Percentiles rank a stretch among this genome's conserved stretches.
Evolutionary conservation across 179 eudicot species (phyloP).

Genomic region (Vitellaria paradoxa): DNA sequence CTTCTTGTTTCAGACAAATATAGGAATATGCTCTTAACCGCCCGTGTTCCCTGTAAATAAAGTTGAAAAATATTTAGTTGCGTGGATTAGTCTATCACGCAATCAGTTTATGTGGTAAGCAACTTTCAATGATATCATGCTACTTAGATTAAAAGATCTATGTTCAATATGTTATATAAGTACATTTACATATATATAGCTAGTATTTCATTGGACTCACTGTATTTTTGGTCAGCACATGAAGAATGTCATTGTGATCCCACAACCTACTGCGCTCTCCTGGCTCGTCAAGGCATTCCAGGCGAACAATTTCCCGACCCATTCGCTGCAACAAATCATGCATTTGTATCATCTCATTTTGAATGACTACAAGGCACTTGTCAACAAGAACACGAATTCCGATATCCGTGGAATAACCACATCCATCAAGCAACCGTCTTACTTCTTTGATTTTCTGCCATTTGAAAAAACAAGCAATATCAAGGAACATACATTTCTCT

Average conservation of each 20-base stretch:
- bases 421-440: too few species aligned
- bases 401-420: not conserved
- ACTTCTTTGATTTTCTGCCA: not conserved
- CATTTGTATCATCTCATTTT: not conserved
- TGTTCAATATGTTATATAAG: too few species aligned
- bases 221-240: not conserved
- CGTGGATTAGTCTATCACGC: too few species aligned
- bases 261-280: conserved; percentile 14
- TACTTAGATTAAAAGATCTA: too few species aligned
- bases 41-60: not conserved
- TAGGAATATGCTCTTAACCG: conserved; percentile 3
- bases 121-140: too few species aligned
- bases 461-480: not conserved
- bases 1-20: not conserved
- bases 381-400: conserved; percentile 10
- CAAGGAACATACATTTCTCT: not conserved
- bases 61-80: too few species aligned
- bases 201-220: not conserved
- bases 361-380: not conserved
- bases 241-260: not conserved
- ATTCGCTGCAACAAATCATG: conserved; percentile 14
- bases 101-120: too few species aligned
- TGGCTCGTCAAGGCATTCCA: not conserved
- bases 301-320: conserved; percentile 10
- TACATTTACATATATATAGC: too few species aligned